Percentiles rank a stretch among this genome's conserved stretches.
phyloP scores from a whole-genome alignment of 1,284 basidiomycete genomes.

The Limonomyces culmigenus region DNA sequence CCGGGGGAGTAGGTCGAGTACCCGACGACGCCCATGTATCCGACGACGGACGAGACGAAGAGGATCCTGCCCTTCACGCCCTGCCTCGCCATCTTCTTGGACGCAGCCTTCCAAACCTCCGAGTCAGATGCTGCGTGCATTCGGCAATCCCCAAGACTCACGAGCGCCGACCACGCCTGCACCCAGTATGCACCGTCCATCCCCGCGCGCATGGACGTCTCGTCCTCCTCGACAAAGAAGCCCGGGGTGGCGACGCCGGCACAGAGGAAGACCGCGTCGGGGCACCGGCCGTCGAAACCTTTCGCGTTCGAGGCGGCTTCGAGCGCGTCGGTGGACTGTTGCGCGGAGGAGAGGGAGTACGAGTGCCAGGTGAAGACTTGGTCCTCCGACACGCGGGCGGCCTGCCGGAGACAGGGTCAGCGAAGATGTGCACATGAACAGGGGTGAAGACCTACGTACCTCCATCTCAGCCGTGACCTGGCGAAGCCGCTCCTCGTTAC shows the following conservation, averaged over 20 bases:
- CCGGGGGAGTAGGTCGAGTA: slow-evolving; percentile 79
- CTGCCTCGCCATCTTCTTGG: slow-evolving; percentile 52
- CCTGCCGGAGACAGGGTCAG: slow-evolving; percentile 13
- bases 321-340: slow-evolving; percentile 38
- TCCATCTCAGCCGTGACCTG: slow-evolving; percentile 44
- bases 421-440: slow-evolving; percentile 1
- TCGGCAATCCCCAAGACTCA: slow-evolving; percentile 23
- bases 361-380: slow-evolving; percentile 50
- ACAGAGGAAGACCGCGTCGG: slow-evolving; percentile 66
- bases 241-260: slow-evolving; percentile 56
- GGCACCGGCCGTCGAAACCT: slow-evolving; percentile 25
- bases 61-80: slow-evolving; percentile 53
- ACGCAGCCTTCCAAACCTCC: slow-evolving; percentile 34
- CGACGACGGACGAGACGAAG: slow-evolving; percentile 71
- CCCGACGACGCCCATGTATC: slow-evolving; percentile 70
- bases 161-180: slow-evolving; percentile 67
- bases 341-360: slow-evolving; percentile 34
- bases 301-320: slow-evolving; percentile 37
- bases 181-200: slow-evolving; percentile 55
- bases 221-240: slow-evolving; percentile 56
- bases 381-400: slow-evolving; percentile 25
- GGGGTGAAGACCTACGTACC: slow-evolving; percentile 19
- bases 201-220: slow-evolving; percentile 38
- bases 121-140: neutral
- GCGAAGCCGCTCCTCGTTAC: slow-evolving; percentile 43